Percentiles rank a stretch among this genome's conserved stretches.
These are phyloP conservation scores for Tetraselmis chui DNA, from an alignment of 139 green algal genomes.

Conservation along the genomic window DNA sequence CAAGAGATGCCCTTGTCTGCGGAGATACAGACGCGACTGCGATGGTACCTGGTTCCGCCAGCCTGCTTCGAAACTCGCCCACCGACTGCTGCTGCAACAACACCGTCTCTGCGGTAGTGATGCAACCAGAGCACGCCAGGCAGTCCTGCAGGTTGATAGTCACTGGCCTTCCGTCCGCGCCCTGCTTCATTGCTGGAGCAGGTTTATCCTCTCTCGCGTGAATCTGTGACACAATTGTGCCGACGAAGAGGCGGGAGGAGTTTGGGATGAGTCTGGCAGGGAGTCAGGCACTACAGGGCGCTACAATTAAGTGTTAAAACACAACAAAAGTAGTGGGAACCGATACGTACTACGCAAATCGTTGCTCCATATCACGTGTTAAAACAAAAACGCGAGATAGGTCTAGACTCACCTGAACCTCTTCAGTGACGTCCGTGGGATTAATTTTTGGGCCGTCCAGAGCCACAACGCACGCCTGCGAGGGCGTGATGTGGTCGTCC, in stretches of 20 bases:
- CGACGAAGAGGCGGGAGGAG: constrained; percentile 1
- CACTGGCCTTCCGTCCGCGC: constrained; percentile 30
- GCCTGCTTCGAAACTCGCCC: constrained; percentile 59
- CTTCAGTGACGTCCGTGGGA: background rate
- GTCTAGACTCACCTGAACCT: background rate
- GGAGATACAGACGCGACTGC: constrained; percentile 75
- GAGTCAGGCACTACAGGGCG: constrained; percentile 27
- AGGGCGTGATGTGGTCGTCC: constrained; percentile 91
- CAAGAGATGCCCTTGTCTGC: constrained; percentile 71
- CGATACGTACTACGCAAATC: background rate
- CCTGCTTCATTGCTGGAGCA: constrained; percentile 14
- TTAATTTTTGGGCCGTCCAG: constrained; percentile 25
- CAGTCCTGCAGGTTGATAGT: constrained; percentile 94
- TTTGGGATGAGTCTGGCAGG: constrained; percentile 2
- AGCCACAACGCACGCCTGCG: constrained; percentile 84
- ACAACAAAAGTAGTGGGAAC: no score
- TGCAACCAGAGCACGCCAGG: constrained; percentile 93
- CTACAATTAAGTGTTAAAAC: no score
- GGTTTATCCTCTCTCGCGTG: background rate
- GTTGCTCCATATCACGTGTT: background rate
- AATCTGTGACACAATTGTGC: constrained; percentile 24
- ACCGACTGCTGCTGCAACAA: constrained; percentile 87
- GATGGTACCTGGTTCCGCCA: constrained; percentile 20
- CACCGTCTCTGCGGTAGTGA: constrained; percentile 91
- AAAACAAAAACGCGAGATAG: background rate